These are phyloP conservation scores for Penicillium sp. DNA, from an alignment of 2,329 filamentous ascomycete genomes.

Conservation along the genomic window DNA sequence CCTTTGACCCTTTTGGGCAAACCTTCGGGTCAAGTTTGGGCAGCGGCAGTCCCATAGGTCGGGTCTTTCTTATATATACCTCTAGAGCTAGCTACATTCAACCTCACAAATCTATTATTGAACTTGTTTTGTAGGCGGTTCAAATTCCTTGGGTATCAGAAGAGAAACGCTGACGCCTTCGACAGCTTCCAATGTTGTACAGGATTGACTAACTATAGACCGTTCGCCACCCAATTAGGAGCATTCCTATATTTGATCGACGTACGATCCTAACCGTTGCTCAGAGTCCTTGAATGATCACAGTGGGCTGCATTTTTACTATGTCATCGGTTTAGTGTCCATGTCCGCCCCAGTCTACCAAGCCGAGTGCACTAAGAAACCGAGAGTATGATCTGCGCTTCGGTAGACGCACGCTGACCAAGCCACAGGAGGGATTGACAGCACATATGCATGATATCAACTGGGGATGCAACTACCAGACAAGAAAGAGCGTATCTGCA, in stretches of 20 bases:
- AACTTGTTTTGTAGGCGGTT: background rate
- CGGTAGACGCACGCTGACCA: constrained; percentile 44
- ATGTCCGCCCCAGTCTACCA: constrained; percentile 53
- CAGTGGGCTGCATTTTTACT: constrained; percentile 47
- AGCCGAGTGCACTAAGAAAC: constrained; percentile 40
- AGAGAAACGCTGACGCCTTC: background rate
- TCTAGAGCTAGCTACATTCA: background rate
- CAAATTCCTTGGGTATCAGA: background rate
- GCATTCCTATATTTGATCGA: constrained; percentile 52
- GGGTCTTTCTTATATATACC: background rate
- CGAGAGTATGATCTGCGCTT: constrained; percentile 53
- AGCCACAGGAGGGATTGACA: constrained; percentile 35
- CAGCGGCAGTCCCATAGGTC: background rate
- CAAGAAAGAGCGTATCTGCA: background rate
- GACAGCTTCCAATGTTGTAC: constrained; percentile 39
- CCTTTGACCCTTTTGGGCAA: background rate
- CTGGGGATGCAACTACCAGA: background rate
- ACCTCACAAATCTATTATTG: too few relatives aligned
- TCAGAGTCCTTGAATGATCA: constrained; percentile 49
- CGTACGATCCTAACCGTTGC: constrained; percentile 50
- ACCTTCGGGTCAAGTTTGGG: background rate
- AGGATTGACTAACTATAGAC: constrained; percentile 50
- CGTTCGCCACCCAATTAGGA: constrained; percentile 53
- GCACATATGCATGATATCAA: constrained; percentile 2
- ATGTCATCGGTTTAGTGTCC: constrained; percentile 42